Percentiles rank a stretch among this genome's conserved stretches.
phyloP scores from a whole-genome alignment of 2,329 filamentous ascomycete species.

The Trematosphaeria pertusa region DNA sequence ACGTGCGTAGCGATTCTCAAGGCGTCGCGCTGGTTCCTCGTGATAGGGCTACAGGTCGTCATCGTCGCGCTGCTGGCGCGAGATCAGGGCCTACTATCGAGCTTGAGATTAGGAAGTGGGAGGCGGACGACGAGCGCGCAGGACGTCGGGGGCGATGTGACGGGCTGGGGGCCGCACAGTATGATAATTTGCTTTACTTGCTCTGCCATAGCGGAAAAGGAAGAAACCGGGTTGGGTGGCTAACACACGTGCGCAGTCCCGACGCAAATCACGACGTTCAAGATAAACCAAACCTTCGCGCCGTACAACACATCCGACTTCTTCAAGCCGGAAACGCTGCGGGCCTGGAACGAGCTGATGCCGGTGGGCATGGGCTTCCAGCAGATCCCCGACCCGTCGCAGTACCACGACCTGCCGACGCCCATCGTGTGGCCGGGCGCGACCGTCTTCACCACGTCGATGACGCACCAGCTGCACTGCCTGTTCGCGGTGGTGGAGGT shows the following conservation, averaged over 20 bases:
- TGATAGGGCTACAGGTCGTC: slow-evolving; percentile 38
- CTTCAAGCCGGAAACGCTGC: slow-evolving; percentile 40
- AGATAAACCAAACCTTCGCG: slow-evolving; percentile 44
- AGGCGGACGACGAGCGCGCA: slow-evolving; percentile 31
- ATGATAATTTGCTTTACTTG: no score
- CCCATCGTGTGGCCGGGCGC: slow-evolving; percentile 42
- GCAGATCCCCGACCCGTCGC: slow-evolving; percentile 31
- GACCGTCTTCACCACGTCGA: slow-evolving; percentile 43
- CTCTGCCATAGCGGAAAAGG: no score
- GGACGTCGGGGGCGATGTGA: slow-evolving; percentile 43
- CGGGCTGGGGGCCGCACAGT: slow-evolving; percentile 43
- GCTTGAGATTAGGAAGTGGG: slow-evolving; percentile 23
- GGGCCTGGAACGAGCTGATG: slow-evolving; percentile 43
- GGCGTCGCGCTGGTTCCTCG: slow-evolving; percentile 36
- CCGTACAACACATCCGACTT: slow-evolving; percentile 46
- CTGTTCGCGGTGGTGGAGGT: slow-evolving; percentile 42
- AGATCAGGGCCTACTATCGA: slow-evolving; percentile 37
- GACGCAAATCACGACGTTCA: slow-evolving; percentile 41
- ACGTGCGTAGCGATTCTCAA: slow-evolving; percentile 22
- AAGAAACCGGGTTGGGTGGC: no score
- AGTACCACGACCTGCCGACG: slow-evolving; percentile 42
- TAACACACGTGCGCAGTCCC: slow-evolving; percentile 25
- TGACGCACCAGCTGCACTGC: slow-evolving; percentile 46
- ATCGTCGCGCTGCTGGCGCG: slow-evolving; percentile 39
- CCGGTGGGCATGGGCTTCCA: slow-evolving; percentile 46